Evolutionary conservation across 192 early-diverging fungal species (phyloP).

Genomic region (Coemansia sp.): DNA sequence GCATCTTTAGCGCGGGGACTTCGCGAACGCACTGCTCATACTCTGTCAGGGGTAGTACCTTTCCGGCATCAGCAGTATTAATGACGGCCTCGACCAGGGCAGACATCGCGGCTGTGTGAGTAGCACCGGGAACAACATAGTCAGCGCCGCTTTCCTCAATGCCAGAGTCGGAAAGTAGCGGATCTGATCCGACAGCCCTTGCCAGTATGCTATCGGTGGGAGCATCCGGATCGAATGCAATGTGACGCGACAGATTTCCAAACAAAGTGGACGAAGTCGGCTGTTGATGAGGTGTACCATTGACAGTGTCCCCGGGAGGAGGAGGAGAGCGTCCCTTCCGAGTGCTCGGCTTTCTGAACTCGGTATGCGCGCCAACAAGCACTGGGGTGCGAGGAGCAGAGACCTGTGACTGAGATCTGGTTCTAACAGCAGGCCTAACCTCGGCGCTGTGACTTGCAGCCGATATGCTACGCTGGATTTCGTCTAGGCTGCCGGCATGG

Average conservation of each 20-base stretch:
- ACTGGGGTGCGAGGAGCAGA: constrained; percentile 11
- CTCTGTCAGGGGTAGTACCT: constrained; percentile 28
- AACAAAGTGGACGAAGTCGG: background rate
- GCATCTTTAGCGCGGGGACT: constrained; percentile 21
- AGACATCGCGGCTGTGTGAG: background rate
- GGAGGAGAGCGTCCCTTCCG: background rate
- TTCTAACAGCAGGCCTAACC: constrained; percentile 7
- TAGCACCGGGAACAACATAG: background rate
- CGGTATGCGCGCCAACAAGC: background rate
- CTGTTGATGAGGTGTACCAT: background rate
- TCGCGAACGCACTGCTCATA: constrained; percentile 36
- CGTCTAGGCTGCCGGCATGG: constrained; percentile 14
- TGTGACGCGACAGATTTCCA: background rate
- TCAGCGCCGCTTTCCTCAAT: background rate
- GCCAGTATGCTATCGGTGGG: background rate
- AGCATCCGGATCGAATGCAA: constrained; percentile 3
- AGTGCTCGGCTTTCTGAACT: background rate
- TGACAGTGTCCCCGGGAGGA: background rate
- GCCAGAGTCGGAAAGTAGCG: constrained; percentile 10
- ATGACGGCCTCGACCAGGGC: constrained; percentile 18
- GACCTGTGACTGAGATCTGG: constrained; percentile 31
- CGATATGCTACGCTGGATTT: constrained; percentile 37
- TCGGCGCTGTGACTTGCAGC: constrained; percentile 5
- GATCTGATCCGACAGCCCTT: background rate
- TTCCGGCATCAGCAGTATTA: constrained; percentile 6